Base-by-base conservation (phyloP, 169 alveolate species). In the Cryptosporidium baileyi region DNA sequence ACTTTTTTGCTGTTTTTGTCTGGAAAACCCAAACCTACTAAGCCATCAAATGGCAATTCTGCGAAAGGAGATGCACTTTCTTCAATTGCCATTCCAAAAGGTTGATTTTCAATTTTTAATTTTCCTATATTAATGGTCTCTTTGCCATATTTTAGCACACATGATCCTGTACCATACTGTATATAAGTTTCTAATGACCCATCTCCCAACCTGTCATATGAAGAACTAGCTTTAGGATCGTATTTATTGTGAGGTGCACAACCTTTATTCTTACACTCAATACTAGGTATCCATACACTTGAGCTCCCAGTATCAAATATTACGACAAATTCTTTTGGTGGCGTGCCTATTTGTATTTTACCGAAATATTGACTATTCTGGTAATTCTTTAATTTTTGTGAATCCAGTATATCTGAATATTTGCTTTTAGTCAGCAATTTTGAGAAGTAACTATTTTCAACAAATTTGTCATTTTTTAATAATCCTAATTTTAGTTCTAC, bases 21-120 rank as follows among this genome's bases (percentile, higher is more conserved):
- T 3, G 97, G 96, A 79, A 95, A 94, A 40, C 98, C 98, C 62
- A 95, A 92, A 17, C 98, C 98, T 49, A 95, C 95, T 34, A 95
- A 91, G 60, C 98, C 98, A 80, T 95, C 98, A 67, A 95, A 95
- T 15, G 98, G 98, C 47, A 94, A 80, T 7, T 92, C 96, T 11
- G 94, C 95, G 79, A 94, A 94, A 36, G 97, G 97, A 81, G 91
- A 93, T 40, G 90, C 80, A 19, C 96, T 90, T 65, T 93, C 98
- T 51, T 91, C 93, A 26, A 94, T 90, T 2, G 97, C 96, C 82
- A 95, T 89, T 24, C 97, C 97, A 32, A 95, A 82, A 13, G 95
- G 90, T 85, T 95, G 97, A 60, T 94, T 89, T 26, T 91, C 93
- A 38, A 94, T 57, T 38, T 51, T 74, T 44, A 74, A 74, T 81